Conservation (phyloP, 75 land plant species). For the Sequoiadendron giganteum region DNA sequence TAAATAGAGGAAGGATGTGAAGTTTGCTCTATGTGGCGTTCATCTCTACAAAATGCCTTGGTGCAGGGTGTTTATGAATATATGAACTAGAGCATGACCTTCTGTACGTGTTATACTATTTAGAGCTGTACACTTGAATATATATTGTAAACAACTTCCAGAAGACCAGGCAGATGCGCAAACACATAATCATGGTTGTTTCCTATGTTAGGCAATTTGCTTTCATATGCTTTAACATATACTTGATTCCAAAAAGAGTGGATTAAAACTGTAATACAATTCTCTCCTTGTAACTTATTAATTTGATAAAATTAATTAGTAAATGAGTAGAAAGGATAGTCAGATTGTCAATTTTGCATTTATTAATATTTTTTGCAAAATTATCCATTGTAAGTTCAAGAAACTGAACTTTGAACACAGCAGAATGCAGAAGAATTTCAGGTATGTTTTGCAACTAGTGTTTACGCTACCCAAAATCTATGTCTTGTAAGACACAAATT, state of each 20-base stretch:
- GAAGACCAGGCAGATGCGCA: not conserved
- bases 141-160: not conserved
- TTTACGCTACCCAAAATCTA: not conserved
- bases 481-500: not conserved
- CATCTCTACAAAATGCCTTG: not conserved
- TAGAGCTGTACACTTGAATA: not conserved
- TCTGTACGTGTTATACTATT: not conserved
- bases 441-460: not conserved
- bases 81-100: not conserved
- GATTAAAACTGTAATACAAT: not conserved
- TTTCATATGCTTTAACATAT: not conserved
- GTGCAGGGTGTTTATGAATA: not conserved
- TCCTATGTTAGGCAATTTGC: not conserved
- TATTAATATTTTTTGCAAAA: not conserved
- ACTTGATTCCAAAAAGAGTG: not conserved
- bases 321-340: not conserved
- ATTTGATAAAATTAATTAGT: not conserved
- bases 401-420: not conserved
- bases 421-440: not conserved
- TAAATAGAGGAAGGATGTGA: not conserved
- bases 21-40: not conserved
- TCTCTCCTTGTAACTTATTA: not conserved
- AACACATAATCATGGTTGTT: not conserved
- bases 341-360: not conserved
- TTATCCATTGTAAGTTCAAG: not conserved